phyloP scores from a whole-genome alignment of 257 asterid genomes.

The Jacaranda copaia region DNA sequence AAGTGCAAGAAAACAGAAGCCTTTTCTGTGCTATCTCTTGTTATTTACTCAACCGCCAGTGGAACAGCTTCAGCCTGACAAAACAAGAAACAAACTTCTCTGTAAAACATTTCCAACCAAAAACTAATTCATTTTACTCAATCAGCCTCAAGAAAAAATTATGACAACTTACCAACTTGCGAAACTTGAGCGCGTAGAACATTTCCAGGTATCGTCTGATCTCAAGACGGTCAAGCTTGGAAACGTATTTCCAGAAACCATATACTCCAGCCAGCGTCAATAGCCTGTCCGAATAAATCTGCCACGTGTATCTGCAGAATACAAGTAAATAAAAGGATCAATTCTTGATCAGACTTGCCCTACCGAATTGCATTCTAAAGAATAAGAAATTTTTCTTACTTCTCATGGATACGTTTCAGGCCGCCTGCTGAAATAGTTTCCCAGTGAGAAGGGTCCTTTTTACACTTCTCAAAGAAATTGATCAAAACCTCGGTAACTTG shows the following conservation, averaged over 20 bases:
- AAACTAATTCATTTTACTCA: background rate
- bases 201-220: conserved; percentile 79
- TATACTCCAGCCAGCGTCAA: conserved; percentile 83
- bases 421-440: conserved; percentile 65
- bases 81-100: conserved; percentile 6
- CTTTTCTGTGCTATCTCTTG: background rate
- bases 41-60: conserved; percentile 56
- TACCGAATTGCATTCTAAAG: background rate
- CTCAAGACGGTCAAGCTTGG: conserved; percentile 72
- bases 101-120: background rate
- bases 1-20: background rate
- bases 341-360: background rate
- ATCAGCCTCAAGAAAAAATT: background rate
- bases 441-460: conserved; percentile 66
- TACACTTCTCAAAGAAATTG: conserved; percentile 65
- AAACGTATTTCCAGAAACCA: conserved; percentile 81
- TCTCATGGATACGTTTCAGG: conserved; percentile 75
- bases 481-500: conserved; percentile 61
- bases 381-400: conserved; percentile 47
- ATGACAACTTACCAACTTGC: conserved; percentile 60
- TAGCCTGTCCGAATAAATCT: conserved; percentile 72
- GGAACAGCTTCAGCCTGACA: conserved; percentile 77
- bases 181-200: conserved; percentile 77
- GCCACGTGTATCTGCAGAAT: conserved; percentile 72
- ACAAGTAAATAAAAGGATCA: conserved; percentile 7